Base-by-base conservation (phyloP, 106 monocot species). In the Agapanthus africanus region DNA sequence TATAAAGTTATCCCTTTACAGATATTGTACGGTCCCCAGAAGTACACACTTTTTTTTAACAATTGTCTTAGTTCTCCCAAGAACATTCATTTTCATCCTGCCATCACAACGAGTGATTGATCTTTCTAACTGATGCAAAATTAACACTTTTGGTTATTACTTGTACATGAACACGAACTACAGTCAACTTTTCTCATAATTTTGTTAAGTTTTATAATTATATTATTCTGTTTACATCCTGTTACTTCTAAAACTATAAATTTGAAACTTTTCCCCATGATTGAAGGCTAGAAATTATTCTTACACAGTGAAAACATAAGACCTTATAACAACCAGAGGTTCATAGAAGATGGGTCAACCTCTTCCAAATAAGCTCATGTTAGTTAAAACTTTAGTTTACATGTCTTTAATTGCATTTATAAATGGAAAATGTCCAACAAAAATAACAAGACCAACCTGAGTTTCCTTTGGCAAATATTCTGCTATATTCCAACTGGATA, bases 401-500 rank as follows among this genome's bases (percentile, higher is more conserved):
- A 56, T 56, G 28, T 30, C 15, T 50, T 7, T 8, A 15, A 50
- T 3, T 4, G 22, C 18, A 50, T 56, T 7, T 27, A 54, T 27
- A 54, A 27, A 28, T 54, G 27, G 39, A 64, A 39, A 23, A 39
- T 64, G 39, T 64, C 23, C 23, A 21, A 19, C 18, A 49, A 54
- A 62, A 69, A 52, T 40, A 13, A 10, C 26, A 38, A 66, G 11
- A 66, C 42, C 14, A 46, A 93, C 94, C 87, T 88, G 82, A 42
- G 59, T 91, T 27, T 36, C 76, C 37, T 95, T 85, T 51, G 95
- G 95, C 37, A 95, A 61, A 41, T 71, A 69, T 30, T 95, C 91
- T 71, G 95, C 91, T 69, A 95, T 88, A 66, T 85, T 88, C 95
- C 95, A 95, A 69, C 91, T 95, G 41, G 91, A 86, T 67, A 91